Conservation (phyloP, 2,329 filamentous ascomycete genomes). For the Lasiodiplodia theobromae region DNA sequence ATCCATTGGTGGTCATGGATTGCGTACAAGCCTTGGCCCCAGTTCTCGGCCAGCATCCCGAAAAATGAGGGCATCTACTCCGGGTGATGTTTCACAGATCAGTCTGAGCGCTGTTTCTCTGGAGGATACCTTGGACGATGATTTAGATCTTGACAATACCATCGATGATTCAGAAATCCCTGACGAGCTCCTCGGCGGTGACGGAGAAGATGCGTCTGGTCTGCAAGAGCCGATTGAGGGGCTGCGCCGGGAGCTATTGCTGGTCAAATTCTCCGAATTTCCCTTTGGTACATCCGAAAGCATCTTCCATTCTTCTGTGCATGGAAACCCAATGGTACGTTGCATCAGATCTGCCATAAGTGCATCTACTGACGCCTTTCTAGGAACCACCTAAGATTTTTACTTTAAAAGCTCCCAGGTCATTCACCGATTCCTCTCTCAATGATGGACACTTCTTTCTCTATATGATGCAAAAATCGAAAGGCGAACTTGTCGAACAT, state of each 20-base stretch:
- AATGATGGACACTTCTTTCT: constrained; percentile 45
- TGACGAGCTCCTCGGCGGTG: constrained; percentile 45
- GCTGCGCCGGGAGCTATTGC: constrained; percentile 48
- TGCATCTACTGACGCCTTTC: not conserved
- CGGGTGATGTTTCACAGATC: constrained; percentile 53
- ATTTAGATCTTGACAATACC: constrained; percentile 46
- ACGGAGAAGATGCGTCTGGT: constrained; percentile 39
- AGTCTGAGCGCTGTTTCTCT: constrained; percentile 47
- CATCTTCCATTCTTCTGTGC: constrained; percentile 28
- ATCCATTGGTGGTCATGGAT: constrained; percentile 73
- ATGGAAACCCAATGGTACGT: constrained; percentile 34
- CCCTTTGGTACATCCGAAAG: constrained; percentile 32
- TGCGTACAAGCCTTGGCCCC: constrained; percentile 64
- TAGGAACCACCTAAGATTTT: constrained; percentile 39
- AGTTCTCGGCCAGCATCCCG: constrained; percentile 32
- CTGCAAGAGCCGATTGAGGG: constrained; percentile 44
- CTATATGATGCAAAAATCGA: constrained; percentile 45
- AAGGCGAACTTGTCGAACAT: constrained; percentile 44
- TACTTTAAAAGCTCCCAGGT: constrained; percentile 43
- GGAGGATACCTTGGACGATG: constrained; percentile 47
- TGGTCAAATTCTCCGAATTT: constrained; percentile 46
- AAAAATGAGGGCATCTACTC: constrained; percentile 63
- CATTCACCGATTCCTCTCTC: constrained; percentile 43
- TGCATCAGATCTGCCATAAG: not conserved
- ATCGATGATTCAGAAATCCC: constrained; percentile 49